Evolutionary conservation across 1,139 yeast species (phyloP), one percentile per base, ranked within the genome.

Genomic region (Arxiozyma heterogenica): DNA sequence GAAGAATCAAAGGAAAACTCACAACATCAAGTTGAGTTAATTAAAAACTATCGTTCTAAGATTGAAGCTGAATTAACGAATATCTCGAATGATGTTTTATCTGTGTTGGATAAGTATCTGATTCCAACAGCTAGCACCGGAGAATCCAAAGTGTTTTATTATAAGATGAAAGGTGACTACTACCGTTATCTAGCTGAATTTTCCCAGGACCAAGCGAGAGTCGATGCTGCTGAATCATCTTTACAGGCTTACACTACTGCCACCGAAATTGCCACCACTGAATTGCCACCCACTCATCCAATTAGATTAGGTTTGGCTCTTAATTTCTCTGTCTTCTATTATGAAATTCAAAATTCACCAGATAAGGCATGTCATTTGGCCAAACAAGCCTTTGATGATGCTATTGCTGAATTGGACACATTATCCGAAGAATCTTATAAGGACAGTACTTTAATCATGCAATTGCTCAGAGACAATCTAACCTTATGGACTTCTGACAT

Each of bases 141-240:
- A 67, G 98, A 93, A 76, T 89, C 96, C 52, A 90, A 91, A 81
- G 98, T 93, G 57, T 93, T 93, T 76, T 93, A 93, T 81, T 90
- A 88, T 79, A 93, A 93, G 83, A 93, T 93, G 98, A 91, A 93
- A 81, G 98, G 98, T 78, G 98, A 93, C 75, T 93, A 93, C 81
- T 96, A 91, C 80, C 95, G 98, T 78, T 93, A 93, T 75, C 82
- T 93, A 76, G 98, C 98, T 60, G 98, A 93, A 77, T 93, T 93
- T 70, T 94, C 97, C 60, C 79, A 83, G 64, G 83, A 89, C 63
- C 96, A 89, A 65, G 86, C 87, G 77, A 87, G 97, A 72, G 88
- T 89, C 73, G 90, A 81, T 62, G 95, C 96, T 60, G 95, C 98
- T 54, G 93, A 87, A 68, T 80, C 86, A 64, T 91, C 98, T 49